A percentile compares a stretch with the other conserved stretches of the same genome.
These are phyloP conservation scores for Coemansia brasiliensis DNA, from an alignment of 192 early-diverging fungal genomes.

Conservation along the genomic window DNA sequence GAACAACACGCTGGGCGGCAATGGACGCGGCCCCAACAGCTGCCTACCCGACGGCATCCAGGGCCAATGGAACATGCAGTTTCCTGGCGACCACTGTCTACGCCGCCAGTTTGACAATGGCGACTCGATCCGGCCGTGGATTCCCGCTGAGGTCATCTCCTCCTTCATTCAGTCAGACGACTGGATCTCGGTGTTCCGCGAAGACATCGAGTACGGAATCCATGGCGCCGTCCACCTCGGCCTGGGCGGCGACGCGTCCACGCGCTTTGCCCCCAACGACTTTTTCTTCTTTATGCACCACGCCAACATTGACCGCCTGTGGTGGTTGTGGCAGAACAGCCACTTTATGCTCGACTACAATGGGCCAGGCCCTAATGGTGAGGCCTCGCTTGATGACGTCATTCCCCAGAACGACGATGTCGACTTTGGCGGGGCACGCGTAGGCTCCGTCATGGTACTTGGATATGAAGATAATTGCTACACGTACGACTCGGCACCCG, in stretches of 20 bases:
- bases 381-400: slow-evolving; percentile 26
- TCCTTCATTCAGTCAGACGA: slow-evolving; percentile 40
- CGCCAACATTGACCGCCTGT: slow-evolving; percentile 61
- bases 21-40: slow-evolving; percentile 25
- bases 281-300: slow-evolving; percentile 67
- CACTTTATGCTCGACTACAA: slow-evolving; percentile 26
- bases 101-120: slow-evolving; percentile 29
- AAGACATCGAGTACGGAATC: slow-evolving; percentile 53
- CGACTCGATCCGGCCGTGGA: slow-evolving; percentile 32
- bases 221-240: slow-evolving; percentile 53
- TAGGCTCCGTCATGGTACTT: slow-evolving; percentile 39
- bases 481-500: slow-evolving; percentile 40
- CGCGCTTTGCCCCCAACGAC: slow-evolving; percentile 56
- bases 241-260: slow-evolving; percentile 52
- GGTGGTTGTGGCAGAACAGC: slow-evolving; percentile 59
- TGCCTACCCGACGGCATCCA: slow-evolving; percentile 39
- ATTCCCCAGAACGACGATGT: slow-evolving; percentile 37
- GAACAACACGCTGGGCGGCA: slow-evolving; percentile 25
- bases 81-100: slow-evolving; percentile 38
- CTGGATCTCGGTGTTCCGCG: slow-evolving; percentile 30
- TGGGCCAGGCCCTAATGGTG: slow-evolving; percentile 32
- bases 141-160: slow-evolving; percentile 41
- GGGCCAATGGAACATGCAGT: slow-evolving; percentile 20
- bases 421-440: slow-evolving; percentile 24
- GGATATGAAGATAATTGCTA: slow-evolving; percentile 44